A percentile compares a stretch with the other conserved stretches of the same genome.
Conservation (phyloP, 2,329 filamentous ascomycete species). For the Metarhizium robertsii region DNA sequence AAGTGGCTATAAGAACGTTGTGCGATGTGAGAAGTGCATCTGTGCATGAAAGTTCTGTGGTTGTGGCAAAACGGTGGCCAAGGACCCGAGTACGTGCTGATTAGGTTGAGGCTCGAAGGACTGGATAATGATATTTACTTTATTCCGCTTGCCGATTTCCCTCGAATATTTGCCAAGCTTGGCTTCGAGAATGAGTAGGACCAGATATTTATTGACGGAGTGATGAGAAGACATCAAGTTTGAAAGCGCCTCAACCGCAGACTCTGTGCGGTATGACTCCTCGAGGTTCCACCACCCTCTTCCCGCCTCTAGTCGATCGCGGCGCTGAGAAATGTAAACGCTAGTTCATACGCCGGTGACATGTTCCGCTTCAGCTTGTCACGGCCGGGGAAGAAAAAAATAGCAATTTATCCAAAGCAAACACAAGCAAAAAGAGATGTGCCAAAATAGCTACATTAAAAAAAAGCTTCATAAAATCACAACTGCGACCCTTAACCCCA, state of each 20-base stretch:
- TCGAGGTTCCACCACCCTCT: neutral
- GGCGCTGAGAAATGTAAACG: neutral
- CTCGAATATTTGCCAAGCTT: too few relatives aligned
- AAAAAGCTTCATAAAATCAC: neutral
- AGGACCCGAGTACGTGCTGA: too few relatives aligned
- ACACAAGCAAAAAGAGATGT: neutral
- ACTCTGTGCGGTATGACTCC: neutral
- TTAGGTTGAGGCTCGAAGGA: too few relatives aligned
- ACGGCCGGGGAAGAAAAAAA: too few relatives aligned
- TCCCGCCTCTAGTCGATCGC: neutral
- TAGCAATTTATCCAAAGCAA: too few relatives aligned
- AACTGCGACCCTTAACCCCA: neutral
- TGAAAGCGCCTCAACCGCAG: neutral
- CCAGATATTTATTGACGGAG: neutral
- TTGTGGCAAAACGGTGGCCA: neutral
- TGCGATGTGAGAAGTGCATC: neutral
- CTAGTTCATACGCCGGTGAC: neutral
- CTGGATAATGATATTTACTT: too few relatives aligned
- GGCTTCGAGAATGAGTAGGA: neutral
- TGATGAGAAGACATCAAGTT: neutral
- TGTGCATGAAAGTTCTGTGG: neutral
- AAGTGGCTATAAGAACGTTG: neutral
- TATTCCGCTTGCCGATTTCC: too few relatives aligned
- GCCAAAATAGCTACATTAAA: neutral
- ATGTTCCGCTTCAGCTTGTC: neutral